These are phyloP conservation scores for Emiliania huxleyi DNA, from an alignment of 78 protist genomes.

Conservation along the genomic window DNA sequence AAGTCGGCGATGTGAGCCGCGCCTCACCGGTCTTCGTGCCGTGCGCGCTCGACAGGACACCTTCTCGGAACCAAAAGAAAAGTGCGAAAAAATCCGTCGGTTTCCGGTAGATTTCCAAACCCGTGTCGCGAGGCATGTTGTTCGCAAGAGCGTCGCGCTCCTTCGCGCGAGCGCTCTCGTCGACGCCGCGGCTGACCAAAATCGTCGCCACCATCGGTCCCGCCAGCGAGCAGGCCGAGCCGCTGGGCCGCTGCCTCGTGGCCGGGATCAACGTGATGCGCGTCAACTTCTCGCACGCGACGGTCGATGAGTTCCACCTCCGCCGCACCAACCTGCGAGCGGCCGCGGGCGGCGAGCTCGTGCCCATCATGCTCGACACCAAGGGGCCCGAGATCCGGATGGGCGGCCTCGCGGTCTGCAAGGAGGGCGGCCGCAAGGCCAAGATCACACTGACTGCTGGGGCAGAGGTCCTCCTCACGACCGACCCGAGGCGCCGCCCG, in stretches of 20 bases:
- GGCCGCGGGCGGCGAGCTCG: not conserved
- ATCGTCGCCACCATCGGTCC: constrained; percentile 19
- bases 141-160: too few species aligned
- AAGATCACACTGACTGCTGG: not conserved
- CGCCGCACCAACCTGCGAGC: not conserved
- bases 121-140: too few species aligned
- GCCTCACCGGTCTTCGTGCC: too few species aligned
- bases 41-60: not conserved
- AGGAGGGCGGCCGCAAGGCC: constrained; percentile 8
- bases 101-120: too few species aligned
- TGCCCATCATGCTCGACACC: constrained; percentile 10
- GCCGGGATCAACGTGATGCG: constrained; percentile 8
- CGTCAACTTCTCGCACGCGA: constrained; percentile 22
- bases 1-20: too few species aligned
- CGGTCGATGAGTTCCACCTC: not conserved
- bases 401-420: constrained; percentile 12
- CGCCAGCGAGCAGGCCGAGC: not conserved
- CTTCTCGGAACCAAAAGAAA: too few species aligned
- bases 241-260: not conserved
- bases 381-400: constrained; percentile 17
- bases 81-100: too few species aligned
- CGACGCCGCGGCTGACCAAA: constrained; percentile 5
- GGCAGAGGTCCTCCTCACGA: not conserved
- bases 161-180: too few species aligned
- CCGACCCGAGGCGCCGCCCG: too few species aligned